A percentile compares a stretch with the other conserved stretches of the same genome.
Conservation (phyloP, 345 rosid species). For the Eucalyptus albens region DNA sequence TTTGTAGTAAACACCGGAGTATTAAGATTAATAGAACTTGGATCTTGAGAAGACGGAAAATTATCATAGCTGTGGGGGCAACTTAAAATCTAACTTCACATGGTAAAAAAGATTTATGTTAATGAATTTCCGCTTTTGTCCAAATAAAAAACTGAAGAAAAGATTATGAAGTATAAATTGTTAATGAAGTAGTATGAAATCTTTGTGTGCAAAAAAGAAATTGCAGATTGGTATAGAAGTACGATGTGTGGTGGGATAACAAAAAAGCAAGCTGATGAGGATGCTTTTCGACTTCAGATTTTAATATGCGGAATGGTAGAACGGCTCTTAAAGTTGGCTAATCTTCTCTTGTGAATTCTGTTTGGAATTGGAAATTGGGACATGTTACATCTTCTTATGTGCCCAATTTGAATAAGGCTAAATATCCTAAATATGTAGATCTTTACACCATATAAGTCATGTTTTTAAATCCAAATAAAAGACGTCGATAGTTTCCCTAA, state of each 20-base stretch:
- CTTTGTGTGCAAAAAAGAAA: neutral
- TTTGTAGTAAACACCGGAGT: no score
- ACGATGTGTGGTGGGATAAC: neutral
- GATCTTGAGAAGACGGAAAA: neutral
- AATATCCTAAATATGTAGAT: neutral
- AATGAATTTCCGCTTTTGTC: neutral
- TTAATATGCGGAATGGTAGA: neutral
- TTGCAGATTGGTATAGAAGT: neutral
- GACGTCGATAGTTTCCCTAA: no score
- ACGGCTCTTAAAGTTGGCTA: neutral
- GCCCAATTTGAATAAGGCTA: neutral
- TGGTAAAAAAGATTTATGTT: neutral
- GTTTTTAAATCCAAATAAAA: no score
- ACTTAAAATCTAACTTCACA: neutral
- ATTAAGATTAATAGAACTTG: neutral
- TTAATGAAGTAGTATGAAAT: neutral
- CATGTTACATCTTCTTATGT: neutral
- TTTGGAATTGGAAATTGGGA: neutral
- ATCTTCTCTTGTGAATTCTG: no score
- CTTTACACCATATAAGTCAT: neutral
- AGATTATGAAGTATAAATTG: neutral
- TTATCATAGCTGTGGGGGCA: neutral
- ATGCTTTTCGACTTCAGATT: neutral
- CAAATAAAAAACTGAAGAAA: no score
- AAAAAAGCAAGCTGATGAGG: neutral